Evolutionary conservation across 2,329 filamentous ascomycete species (phyloP), one percentile per base, ranked within the genome.

Genomic region (Westerdykella aurantiaca): DNA sequence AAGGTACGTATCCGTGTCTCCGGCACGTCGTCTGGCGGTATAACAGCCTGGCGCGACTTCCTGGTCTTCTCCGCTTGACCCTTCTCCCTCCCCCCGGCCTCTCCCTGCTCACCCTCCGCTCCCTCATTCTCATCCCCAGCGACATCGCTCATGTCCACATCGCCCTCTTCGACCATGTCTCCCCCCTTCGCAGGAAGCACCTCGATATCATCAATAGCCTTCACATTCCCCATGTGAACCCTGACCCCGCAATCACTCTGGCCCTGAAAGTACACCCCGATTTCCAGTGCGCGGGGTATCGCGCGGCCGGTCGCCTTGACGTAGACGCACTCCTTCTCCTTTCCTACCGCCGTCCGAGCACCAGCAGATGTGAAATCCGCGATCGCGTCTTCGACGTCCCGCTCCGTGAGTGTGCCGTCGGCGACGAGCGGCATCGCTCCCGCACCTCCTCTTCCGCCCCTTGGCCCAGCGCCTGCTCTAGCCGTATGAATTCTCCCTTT

Each of bases 161-260:
- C 41, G 42, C 41, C 40, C 40, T 5, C 38, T 12, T 48, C 46
- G 21, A 31, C 38, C 6, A 51, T 55, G 48, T 52, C 29, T 37
- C 41, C 37, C 37, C n/a, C 25, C 11, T 37, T 29, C 37, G 16
- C 37, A 31, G 29, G 45, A 41, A 49, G 35, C 41, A 59, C 53
- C 33, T 81, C 69, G 23, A 88, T 69, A 61, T 88, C 84, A 57
- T 89, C 85, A 37, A 88, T 73, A 2, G 81, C 78, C n/a, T 72
- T 73, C 13, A 85, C 71, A 40, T 76, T 85, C 44, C 78, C 75
- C 37, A 83, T 87, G 60, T 74, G 71, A 41, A 87, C 57, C 53
- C 72, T 68, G 1, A 88, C 80, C 5, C 65, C 58, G 50, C 79
- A 82, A 48, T 80, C 79, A 11, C 64, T 70, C 63, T 83, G 75